Base-by-base conservation (phyloP, 768 basidiomycete genomes). In the Boletus barrowsii region DNA sequence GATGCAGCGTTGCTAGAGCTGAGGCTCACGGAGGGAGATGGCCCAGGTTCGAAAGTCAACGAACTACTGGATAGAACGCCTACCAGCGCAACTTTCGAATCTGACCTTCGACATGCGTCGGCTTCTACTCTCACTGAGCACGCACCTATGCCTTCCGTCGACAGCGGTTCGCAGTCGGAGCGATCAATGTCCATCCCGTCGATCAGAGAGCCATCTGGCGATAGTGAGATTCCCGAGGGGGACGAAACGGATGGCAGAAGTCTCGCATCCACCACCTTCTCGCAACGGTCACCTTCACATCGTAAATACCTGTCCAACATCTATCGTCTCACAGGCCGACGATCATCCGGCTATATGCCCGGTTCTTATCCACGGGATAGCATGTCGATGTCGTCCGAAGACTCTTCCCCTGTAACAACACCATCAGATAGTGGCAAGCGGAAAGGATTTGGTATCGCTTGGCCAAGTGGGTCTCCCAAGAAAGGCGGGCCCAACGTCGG, bases 321-420 rank as follows among this genome's bases (percentile, higher is more conserved):
- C 49, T 73, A 78, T 45, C 73, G 79, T 41, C 72, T 79, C 47
- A 77, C 77, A 8, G 5, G 60, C 35, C 69, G 69, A 44, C 68
- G 74, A 30, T 70, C 79, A 5, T 72, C 74, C 10, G 67, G 74
- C 20, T 59, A 75, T 52, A 66, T 75, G 56, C 72, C 77, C 32
- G 74, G 69, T 10, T 57, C 74, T 2, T 76, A 79, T 49, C 74
- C 79, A 22, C 78, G 88, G 15, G 72, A 81, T 35, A 90, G 87
- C 62, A 72, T 81, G 49, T 86, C 84, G 24, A 70, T 84, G 51
- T 88, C 86, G 0, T 86, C 83, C 7, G 87, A 89, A 58, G 86
- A 88, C 60, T 86, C 84, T 24, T 76, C 76, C 32, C 72, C 78
- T 20, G 77, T 84, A n/a, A 70, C 76, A 7, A 86, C 83, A 18